phyloP scores from a whole-genome alignment of 176 grass and related monocot species.

The Elymus sibiricus region DNA sequence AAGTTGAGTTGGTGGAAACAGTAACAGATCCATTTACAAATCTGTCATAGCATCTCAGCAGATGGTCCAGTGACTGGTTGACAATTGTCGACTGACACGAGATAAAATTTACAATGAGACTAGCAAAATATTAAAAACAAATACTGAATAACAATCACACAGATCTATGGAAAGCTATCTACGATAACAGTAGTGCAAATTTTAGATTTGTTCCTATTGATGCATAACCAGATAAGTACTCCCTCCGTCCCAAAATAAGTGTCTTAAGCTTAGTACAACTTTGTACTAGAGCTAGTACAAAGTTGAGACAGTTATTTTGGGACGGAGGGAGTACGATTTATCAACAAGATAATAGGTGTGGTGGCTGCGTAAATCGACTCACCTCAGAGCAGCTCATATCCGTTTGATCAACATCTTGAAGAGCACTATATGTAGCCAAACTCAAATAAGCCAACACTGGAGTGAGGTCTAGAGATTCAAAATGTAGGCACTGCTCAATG shows the following conservation, averaged over 20 bases:
- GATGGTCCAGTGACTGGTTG: constrained; percentile 51
- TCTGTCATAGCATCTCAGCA: constrained; percentile 63
- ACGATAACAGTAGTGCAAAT: constrained; percentile 12
- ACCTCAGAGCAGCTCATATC: constrained; percentile 36
- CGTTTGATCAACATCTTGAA: constrained; percentile 53
- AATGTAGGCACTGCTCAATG: constrained; percentile 59
- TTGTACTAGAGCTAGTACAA: too few species aligned
- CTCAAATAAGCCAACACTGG: constrained; percentile 60
- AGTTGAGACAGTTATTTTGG: too few species aligned
- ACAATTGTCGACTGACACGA: constrained; percentile 48
- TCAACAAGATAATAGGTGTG: not conserved
- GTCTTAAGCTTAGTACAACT: too few species aligned
- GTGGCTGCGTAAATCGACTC: constrained; percentile 16
- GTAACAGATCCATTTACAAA: constrained; percentile 30
- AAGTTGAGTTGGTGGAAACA: not conserved
- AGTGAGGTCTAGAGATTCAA: constrained; percentile 53
- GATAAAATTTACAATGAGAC: constrained; percentile 24
- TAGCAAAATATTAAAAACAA: not conserved
- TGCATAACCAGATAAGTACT: not conserved
- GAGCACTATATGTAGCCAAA: constrained; percentile 46
- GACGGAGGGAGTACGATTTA: too few species aligned
- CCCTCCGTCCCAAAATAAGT: too few species aligned
- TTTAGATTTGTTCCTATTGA: not conserved
- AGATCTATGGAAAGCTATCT: not conserved
- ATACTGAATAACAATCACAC: not conserved